A percentile compares a stretch with the other conserved stretches of the same genome.
phyloP scores from a whole-genome alignment of 1,284 basidiomycete species.

The Moesziomyces antarcticus region DNA sequence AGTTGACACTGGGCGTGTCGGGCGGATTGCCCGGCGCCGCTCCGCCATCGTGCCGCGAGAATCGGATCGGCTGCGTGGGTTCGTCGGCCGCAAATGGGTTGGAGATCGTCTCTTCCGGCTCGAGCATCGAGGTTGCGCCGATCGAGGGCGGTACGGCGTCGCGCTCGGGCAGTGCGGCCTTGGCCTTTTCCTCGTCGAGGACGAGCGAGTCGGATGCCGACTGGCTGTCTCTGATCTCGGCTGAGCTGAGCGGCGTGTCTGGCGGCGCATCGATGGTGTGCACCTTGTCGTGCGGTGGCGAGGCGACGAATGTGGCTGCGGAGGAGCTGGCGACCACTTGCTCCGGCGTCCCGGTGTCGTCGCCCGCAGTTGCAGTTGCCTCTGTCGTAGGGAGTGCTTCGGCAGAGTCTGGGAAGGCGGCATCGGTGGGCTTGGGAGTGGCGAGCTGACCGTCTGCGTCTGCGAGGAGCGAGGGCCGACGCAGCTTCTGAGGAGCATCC shows the following conservation, averaged over 20 bases:
- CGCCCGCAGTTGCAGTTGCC: not conserved
- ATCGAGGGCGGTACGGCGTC: conserved; percentile 54
- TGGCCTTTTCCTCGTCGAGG: conserved; percentile 44
- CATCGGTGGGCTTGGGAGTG: conserved; percentile 22
- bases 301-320: conserved; percentile 20
- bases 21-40: conserved; percentile 5
- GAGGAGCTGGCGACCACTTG: conserved; percentile 22
- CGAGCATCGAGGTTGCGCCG: conserved; percentile 59
- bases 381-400: not conserved
- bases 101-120: conserved; percentile 58
- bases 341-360: not conserved
- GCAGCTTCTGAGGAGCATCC: conserved; percentile 1
- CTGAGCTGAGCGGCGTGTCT: conserved; percentile 32
- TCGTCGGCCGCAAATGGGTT: conserved; percentile 55
- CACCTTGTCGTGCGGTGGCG: not conserved
- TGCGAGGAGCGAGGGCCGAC: conserved; percentile 10
- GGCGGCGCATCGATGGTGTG: not conserved
- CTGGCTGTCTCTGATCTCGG: conserved; percentile 38
- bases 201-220: conserved; percentile 31
- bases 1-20: conserved; percentile 30
- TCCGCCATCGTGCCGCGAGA: conserved; percentile 10
- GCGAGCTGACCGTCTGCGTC: conserved; percentile 6
- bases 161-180: conserved; percentile 20
- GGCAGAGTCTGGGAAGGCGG: conserved; percentile 6
- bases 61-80: conserved; percentile 16